Evolutionary conservation across 345 rosid genomes (phyloP), one percentile per base, ranked within the genome.

Genomic region (Salix brachista): DNA sequence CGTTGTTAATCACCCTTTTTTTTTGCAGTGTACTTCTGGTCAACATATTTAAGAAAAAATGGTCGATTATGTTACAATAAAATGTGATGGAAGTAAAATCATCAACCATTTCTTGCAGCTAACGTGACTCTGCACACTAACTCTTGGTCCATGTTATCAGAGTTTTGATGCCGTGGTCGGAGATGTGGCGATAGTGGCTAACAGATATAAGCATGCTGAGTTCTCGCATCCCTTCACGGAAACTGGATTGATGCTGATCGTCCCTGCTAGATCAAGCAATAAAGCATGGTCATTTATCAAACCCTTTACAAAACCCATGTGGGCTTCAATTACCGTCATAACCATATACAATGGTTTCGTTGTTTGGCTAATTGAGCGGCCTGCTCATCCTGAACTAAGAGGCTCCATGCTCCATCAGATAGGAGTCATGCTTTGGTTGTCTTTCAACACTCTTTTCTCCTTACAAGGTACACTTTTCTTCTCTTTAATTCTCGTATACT

Each of bases 171-270:
- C 78, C 12, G 77, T 50, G 8, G 77, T 75, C 11, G 77, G 71
- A 0, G 77, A 75, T 32, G 56, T 48, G 5, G 68, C 83, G 28
- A 71, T 83, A 65, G 21, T 74, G 28, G 37, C 79, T 13, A 9
- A 1, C 2, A 26, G 83, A 65, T 77, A 14, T 23, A 2, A 46
- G 61, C 28, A 77, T 66, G 81, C 77, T 12, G 83, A 80, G n/a
- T 83, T 83, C 74, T 74, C 83, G 21, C 79, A 62, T 19, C 81
- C 83, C 3, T 80, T 74, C 67, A 32, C 85, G 8, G 83, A 79
- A 65, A 6, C 80, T 18, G 83, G 77, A 50, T 56, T 83, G 71
- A 61, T 76, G 61, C 69, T 76, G 73, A 21, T 83, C 23, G 82
- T 79, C 28, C 76, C 80, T 0, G 41, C 60, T 34, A 70, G 32